Conservation (phyloP, 108 stramenopile genomes). For the Fragilariopsis cylindrus region DNA sequence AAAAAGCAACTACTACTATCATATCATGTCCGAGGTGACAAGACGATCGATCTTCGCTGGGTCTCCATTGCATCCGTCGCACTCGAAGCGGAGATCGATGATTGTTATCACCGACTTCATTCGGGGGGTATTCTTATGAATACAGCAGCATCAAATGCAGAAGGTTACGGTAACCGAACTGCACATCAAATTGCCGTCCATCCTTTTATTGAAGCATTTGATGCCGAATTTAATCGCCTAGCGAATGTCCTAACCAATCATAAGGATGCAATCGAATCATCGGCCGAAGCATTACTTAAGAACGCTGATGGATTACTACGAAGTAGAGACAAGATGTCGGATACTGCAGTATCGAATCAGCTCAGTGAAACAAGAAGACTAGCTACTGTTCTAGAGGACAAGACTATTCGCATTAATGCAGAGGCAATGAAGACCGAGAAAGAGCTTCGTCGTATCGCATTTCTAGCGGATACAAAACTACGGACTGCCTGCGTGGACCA, state of each 20-base stretch:
- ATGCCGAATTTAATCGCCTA: constrained; percentile 5
- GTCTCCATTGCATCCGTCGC: neutral
- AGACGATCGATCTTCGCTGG: neutral
- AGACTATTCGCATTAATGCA: neutral
- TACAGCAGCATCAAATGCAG: neutral
- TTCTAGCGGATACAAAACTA: neutral
- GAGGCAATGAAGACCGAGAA: neutral
- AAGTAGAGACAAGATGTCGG: neutral
- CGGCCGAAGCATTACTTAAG: constrained; percentile 14
- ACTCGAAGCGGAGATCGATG: neutral
- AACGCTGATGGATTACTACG: neutral
- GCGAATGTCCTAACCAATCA: neutral
- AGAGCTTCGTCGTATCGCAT: neutral
- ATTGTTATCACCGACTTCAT: neutral
- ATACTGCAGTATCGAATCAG: neutral
- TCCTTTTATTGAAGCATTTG: constrained; percentile 5
- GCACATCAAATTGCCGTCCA: neutral
- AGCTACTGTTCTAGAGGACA: neutral
- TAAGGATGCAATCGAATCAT: neutral
- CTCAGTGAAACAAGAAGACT: neutral
- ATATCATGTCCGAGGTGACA: neutral
- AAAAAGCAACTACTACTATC: too few species aligned
- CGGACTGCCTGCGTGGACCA: constrained; percentile 3
- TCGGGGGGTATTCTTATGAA: neutral
- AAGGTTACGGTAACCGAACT: neutral